Evolutionary conservation across 2,329 filamentous ascomycete genomes (phyloP).

Genomic region (Cercospora sp.): DNA sequence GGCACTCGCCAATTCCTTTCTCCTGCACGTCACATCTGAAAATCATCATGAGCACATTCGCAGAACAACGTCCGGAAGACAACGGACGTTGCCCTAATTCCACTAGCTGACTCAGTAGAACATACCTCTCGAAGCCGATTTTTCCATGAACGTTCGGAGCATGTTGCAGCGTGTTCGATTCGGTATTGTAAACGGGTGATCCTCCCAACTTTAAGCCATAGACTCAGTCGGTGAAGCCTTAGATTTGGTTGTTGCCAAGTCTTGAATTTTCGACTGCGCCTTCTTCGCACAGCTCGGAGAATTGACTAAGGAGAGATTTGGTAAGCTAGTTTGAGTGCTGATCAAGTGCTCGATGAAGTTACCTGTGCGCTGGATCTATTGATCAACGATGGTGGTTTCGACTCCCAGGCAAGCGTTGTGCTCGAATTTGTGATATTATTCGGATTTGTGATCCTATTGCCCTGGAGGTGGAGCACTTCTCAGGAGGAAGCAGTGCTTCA

Average conservation of each 20-base stretch:
- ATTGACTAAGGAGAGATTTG: neutral
- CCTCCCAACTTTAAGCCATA: neutral
- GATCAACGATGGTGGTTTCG: neutral
- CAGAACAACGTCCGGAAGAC: neutral
- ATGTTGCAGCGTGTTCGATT: neutral
- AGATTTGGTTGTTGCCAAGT: neutral
- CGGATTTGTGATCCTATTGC: neutral
- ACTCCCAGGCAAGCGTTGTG: neutral
- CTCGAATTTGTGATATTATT: neutral
- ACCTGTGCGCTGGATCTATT: neutral
- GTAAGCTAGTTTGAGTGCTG: neutral
- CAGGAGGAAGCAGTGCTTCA: neutral
- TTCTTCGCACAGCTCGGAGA: neutral
- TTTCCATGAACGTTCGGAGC: neutral
- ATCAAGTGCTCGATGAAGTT: neutral
- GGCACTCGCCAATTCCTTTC: neutral
- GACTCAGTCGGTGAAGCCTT: neutral
- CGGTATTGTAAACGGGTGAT: neutral
- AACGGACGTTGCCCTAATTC: neutral
- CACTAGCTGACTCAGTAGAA: neutral
- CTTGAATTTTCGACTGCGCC: neutral
- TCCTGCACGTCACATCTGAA: neutral
- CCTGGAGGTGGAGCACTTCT: neutral
- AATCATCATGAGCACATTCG: neutral
- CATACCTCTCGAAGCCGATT: neutral